Evolutionary conservation across 2,329 filamentous ascomycete genomes (phyloP).

Genomic region (Camptophora hylomeconis): DNA sequence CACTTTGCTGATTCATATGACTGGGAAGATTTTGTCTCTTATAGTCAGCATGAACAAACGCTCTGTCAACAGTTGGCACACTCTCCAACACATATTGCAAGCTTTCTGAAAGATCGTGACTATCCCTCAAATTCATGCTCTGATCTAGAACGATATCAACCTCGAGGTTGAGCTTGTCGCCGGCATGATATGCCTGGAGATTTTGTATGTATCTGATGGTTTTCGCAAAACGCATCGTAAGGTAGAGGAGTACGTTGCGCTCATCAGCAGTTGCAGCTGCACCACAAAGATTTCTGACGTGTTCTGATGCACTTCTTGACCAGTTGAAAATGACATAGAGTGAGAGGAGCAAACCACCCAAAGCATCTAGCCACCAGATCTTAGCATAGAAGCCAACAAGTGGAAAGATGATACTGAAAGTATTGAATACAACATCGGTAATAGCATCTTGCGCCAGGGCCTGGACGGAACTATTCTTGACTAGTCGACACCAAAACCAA

Average conservation of each 20-base stretch:
- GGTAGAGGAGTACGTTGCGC: constrained; percentile 73
- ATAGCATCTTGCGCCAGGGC: constrained; percentile 57
- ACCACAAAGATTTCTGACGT: constrained; percentile 70
- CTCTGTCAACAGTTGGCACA: constrained; percentile 63
- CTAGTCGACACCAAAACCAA: constrained; percentile 78
- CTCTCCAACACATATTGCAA: constrained; percentile 76
- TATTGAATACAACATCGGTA: constrained; percentile 82
- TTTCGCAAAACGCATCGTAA: constrained; percentile 86
- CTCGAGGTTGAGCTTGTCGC: constrained; percentile 72
- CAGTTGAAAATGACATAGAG: constrained; percentile 68
- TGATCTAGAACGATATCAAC: constrained; percentile 76
- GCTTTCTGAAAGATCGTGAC: constrained; percentile 65
- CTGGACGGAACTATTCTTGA: constrained; percentile 76
- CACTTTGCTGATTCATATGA: constrained; percentile 22
- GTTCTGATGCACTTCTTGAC: constrained; percentile 58
- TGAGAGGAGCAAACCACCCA: constrained; percentile 67
- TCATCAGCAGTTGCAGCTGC: constrained; percentile 68
- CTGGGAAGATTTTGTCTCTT: constrained; percentile 30
- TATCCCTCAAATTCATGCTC: constrained; percentile 61
- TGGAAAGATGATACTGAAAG: constrained; percentile 77
- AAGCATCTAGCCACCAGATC: constrained; percentile 73
- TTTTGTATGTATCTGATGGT: constrained; percentile 79
- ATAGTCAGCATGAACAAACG: constrained; percentile 46
- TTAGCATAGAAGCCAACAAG: constrained; percentile 63
- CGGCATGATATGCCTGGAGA: constrained; percentile 70